Conservation (phyloP, 371 early-diverging fungal species). For the Apophysomyces trapeziformis region DNA sequence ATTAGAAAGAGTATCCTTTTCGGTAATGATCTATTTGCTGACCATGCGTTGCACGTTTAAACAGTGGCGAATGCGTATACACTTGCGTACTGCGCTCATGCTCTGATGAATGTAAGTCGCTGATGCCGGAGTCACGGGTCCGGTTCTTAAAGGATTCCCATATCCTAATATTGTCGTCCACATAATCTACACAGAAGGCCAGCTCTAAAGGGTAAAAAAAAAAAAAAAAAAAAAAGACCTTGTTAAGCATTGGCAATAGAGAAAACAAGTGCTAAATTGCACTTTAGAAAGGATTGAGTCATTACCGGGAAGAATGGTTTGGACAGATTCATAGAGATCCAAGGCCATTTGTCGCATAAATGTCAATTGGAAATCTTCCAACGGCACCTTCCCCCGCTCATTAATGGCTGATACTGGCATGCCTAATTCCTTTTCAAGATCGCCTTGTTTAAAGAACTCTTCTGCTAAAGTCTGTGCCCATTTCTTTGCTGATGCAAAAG, state of each 20-base stretch:
- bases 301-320: slow-evolving; percentile 28
- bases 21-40: background rate
- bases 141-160: slow-evolving; percentile 4
- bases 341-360: slow-evolving; percentile 70
- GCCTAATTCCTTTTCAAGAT: slow-evolving; percentile 60
- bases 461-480: slow-evolving; percentile 62
- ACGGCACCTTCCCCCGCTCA: slow-evolving; percentile 51
- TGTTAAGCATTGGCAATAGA: too few species aligned
- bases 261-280: too few species aligned
- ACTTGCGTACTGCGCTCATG: background rate
- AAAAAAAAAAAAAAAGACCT: too few species aligned
- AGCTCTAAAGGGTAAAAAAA: background rate
- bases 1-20: too few species aligned
- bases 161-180: slow-evolving; percentile 2
- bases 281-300: background rate
- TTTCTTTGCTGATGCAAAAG: slow-evolving; percentile 53
- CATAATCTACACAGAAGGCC: slow-evolving; percentile 1
- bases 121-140: background rate
- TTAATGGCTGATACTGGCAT: slow-evolving; percentile 56
- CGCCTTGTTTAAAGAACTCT: slow-evolving; percentile 65
- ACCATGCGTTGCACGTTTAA: background rate
- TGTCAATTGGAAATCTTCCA: slow-evolving; percentile 65
- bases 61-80: background rate
- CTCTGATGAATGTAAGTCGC: background rate
- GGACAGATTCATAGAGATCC: slow-evolving; percentile 62